Evolutionary conservation across 306 rosid species (phyloP), one percentile per base, ranked within the genome.

Genomic region (Gleditsia sinensis): DNA sequence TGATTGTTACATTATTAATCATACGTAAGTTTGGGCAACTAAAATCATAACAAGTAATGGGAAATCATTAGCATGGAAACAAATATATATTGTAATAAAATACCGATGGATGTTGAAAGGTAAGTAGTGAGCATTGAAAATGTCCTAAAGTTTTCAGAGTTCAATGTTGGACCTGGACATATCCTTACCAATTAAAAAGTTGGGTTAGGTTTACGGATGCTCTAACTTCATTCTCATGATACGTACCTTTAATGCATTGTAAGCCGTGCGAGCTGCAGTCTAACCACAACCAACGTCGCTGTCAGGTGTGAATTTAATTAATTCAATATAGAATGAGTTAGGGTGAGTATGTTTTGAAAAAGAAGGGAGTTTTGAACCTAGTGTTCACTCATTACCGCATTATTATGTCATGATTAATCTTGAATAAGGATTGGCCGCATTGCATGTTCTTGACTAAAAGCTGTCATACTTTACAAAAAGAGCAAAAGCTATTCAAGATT

Each of bases 341-440:
- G 40, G 58, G 67, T 67, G 1, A 27, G 28, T 80, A 40, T 39
- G n/a, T 62, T 63, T 64, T 71, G 81, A 75, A 83, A 83, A 83
- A 4, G 71, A 75, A 66, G 27, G 23, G 28, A 48, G 75, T 11
- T 72, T 78, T 72, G 75, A 67, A 69, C 76, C 51, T 16, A 59
- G 46, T 37, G 63, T 72, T 82, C 71, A 84, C 79, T 81, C 75
- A 82, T 68, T 72, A 76, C 72, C 3, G 54, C 34, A 75, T 85
- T 48, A 84, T 81, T 84, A 84, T 78, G 69, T 71, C 54, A 85
- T 71, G 55, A 82, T 75, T 79, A 68, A 75, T 76, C 67, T 61
- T 71, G 53, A 82, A 72, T 50, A 20, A 79, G 27, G 36, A 51
- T 56, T 74, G 77, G 77, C 74, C 78, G 75, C 82, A 67, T 1